Evolutionary conservation across 2,329 filamentous ascomycete genomes (phyloP), one percentile per base, ranked within the genome.

Genomic region (Alternaria sp.): DNA sequence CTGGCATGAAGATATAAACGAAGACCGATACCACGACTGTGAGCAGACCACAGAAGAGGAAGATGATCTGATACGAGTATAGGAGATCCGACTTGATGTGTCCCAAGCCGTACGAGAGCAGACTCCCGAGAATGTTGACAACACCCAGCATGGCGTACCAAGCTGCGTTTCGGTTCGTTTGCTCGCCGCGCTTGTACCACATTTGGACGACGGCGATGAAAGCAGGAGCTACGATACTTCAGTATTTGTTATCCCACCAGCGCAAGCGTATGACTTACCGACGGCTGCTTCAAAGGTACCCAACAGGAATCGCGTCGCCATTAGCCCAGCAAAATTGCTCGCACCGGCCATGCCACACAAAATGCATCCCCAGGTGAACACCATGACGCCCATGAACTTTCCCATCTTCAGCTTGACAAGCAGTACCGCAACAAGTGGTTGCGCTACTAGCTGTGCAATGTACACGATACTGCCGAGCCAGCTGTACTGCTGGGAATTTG

Each of bases 211-310:
- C 62, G 8, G 65, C 54, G 6, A 58, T 58, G 50, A 79, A 76
- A 8, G 71, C 72, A 8, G 72, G 72, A 21, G 72, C 72, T 74
- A 9, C 17, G 11, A 36, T 8, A 17, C 17, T 17, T 17, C 17
- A 17, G 17, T 17, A 17, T 17, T 17, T 17, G 2, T 17, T 17
- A 17, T 17, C 17, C 17, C 17, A 17, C 17, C 17, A 17, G 17
- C 17, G 17, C 17, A 17, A 17, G 17, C 17, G 17, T 17, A 2
- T 31, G 10, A 62, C 72, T 62, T 60, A 70, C 71, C 72, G 33
- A 81, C 77, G 45, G 84, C 85, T 0, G 88, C 84, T 73, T 91
- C 89, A 67, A 90, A 90, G 50, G 89, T 83, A 50, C 89, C 89
- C 4, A 91, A 82, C 8, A 91, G 76, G 0, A 86, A 89, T 5